These are phyloP conservation scores for Dalechampia spathulata DNA, from an alignment of 441 rosid species.

Conservation along the genomic window DNA sequence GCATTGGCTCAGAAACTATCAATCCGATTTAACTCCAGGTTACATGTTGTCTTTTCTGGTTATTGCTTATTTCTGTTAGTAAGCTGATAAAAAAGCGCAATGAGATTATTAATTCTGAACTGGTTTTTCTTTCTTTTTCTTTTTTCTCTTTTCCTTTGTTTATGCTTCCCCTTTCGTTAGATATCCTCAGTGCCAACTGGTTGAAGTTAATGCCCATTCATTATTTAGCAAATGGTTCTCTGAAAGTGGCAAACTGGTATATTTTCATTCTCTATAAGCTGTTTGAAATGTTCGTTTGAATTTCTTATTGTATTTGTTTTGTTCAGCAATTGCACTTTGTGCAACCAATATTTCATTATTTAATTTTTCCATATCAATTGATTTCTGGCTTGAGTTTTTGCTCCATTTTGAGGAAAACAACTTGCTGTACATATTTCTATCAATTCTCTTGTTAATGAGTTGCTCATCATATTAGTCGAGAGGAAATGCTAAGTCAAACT, in stretches of 20 bases:
- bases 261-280: constrained; percentile 16
- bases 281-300: background rate
- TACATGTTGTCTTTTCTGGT: constrained; percentile 9
- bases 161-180: constrained; percentile 35
- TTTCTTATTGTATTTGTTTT: background rate
- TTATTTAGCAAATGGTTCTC: constrained; percentile 99
- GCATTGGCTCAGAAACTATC: constrained; percentile 96
- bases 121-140: constrained; percentile 5
- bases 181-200: constrained; percentile 77
- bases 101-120: background rate
- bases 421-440: background rate
- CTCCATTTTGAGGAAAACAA: background rate
- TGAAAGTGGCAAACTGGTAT: constrained; percentile 96
- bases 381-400: background rate
- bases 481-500: background rate
- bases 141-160: no score
- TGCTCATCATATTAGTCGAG: background rate
- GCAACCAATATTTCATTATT: background rate
- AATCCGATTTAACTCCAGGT: constrained; percentile 84
- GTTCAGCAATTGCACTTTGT: background rate
- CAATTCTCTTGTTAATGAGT: background rate
- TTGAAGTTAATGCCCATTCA: constrained; percentile 98
- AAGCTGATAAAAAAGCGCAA: background rate
- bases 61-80: background rate
- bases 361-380: constrained; percentile 1